Conservation (phyloP, 768 basidiomycete genomes). For the Rhodotorula toruloides region DNA sequence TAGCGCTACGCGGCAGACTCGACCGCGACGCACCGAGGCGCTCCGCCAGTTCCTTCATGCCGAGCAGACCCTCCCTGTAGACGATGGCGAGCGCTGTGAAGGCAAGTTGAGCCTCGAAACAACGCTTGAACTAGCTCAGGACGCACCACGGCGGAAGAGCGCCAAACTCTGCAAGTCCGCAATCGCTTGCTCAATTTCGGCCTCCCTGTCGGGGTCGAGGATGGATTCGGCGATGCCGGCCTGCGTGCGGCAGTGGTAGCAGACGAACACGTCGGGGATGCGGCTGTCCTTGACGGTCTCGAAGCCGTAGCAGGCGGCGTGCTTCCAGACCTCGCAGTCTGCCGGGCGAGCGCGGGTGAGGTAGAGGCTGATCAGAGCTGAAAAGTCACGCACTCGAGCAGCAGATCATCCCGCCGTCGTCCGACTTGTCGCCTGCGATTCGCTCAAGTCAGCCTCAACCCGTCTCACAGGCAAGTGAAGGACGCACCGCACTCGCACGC, state of each 20-base stretch:
- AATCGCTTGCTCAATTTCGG: slow-evolving; percentile 25
- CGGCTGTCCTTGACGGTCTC: not conserved
- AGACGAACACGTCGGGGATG: slow-evolving; percentile 27
- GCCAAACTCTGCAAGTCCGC: slow-evolving; percentile 23
- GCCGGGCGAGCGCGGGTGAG: not conserved
- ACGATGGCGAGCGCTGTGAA: slow-evolving; percentile 5
- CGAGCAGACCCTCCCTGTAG: slow-evolving; percentile 13
- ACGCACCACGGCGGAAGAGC: slow-evolving; percentile 30
- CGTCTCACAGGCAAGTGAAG: too few relatives aligned
- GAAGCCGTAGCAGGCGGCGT: slow-evolving; percentile 32
- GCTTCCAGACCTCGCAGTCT: slow-evolving; percentile 33
- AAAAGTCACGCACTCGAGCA: slow-evolving; percentile 9
- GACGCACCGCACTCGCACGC: slow-evolving; percentile 26
- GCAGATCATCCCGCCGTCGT: slow-evolving; percentile 22
- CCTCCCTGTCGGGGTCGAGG: not conserved
- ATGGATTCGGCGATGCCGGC: not conserved
- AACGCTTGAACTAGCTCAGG: not conserved
- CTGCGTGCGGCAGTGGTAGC: slow-evolving; percentile 28
- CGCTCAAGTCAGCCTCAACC: not conserved
- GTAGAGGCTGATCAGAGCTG: too few relatives aligned
- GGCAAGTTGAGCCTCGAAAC: not conserved
- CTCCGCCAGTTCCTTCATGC: slow-evolving; percentile 4
- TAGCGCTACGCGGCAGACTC: fast-evolving
- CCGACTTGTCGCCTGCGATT: slow-evolving; percentile 18
- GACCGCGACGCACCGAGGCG: slow-evolving; percentile 11